Conservation (phyloP, 805 yeast genomes). For the Candida namnaoensis region DNA sequence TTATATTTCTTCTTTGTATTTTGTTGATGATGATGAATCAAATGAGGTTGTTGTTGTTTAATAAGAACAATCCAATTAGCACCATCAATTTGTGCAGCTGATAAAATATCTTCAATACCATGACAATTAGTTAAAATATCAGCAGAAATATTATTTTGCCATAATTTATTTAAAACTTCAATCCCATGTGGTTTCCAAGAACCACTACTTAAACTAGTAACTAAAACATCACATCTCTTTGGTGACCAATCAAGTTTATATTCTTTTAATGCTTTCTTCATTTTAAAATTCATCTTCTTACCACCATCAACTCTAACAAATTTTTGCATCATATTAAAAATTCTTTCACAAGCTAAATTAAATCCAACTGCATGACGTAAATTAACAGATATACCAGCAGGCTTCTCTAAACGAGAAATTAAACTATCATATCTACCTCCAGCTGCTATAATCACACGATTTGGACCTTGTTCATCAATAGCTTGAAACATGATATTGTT, state of each 20-base stretch:
- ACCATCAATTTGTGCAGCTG: conserved; percentile 59
- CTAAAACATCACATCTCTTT: conserved; percentile 72
- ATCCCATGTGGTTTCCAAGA: conserved; percentile 53
- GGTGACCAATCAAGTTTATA: conserved; percentile 41
- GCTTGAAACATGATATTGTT: conserved; percentile 88
- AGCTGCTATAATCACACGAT: conserved; percentile 55
- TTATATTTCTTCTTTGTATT: conserved; percentile 47
- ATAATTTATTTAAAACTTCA: conserved; percentile 51
- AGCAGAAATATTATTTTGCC: conserved; percentile 75
- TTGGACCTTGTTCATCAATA: conserved; percentile 51
- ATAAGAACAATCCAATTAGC: conserved; percentile 72
- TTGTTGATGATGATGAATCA: conserved; percentile 4
- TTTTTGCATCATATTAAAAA: conserved; percentile 41
- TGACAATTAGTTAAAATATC: conserved; percentile 47
- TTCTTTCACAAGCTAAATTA: conserved; percentile 66
- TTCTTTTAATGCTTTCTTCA: conserved; percentile 14
- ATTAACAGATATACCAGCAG: conserved; percentile 26
- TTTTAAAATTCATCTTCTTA: conserved; percentile 4
- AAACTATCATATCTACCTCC: conserved; percentile 91
- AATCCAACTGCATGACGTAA: conserved; percentile 75
- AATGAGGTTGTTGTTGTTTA: conserved; percentile 48
- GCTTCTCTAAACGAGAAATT: conserved; percentile 57
- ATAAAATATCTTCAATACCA: conserved; percentile 55
- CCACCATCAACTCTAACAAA: conserved; percentile 30
- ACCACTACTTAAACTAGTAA: conserved; percentile 57